Evolutionary conservation across 2,329 filamentous ascomycete species (phyloP).

Genomic region (Acephala macrosclerotiorum): DNA sequence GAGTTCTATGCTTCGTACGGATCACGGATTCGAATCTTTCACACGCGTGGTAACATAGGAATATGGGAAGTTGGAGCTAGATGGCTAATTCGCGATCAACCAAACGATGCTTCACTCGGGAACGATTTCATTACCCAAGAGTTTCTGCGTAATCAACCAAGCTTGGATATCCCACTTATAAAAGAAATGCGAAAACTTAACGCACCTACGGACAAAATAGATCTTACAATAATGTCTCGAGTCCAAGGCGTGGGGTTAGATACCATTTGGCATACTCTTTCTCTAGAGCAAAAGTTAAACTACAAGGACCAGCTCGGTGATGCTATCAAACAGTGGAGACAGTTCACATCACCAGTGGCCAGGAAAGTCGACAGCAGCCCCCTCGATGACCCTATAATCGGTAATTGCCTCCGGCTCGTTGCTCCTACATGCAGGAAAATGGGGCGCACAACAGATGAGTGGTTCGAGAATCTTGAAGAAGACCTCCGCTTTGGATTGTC

Average conservation of each 20-base stretch:
- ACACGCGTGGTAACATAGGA: slow-evolving; percentile 17
- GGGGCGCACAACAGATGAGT: slow-evolving; percentile 24
- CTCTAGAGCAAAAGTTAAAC: slow-evolving; percentile 19
- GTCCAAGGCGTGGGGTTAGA: slow-evolving; percentile 24
- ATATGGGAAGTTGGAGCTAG: slow-evolving; percentile 27
- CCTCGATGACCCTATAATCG: slow-evolving; percentile 23
- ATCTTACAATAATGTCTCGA: slow-evolving; percentile 26
- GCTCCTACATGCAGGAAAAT: slow-evolving; percentile 27
- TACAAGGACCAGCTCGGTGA: slow-evolving; percentile 21
- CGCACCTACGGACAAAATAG: slow-evolving; percentile 20
- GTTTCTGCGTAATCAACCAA: slow-evolving; percentile 26
- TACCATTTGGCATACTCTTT: slow-evolving; percentile 24
- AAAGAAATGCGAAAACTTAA: slow-evolving; percentile 26
- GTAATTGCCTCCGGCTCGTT: slow-evolving; percentile 1
- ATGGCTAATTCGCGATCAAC: slow-evolving; percentile 27
- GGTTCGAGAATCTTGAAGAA: slow-evolving; percentile 26
- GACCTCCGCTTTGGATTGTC: slow-evolving; percentile 26
- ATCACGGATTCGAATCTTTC: slow-evolving; percentile 24
- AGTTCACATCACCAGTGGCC: slow-evolving; percentile 24
- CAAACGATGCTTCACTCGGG: slow-evolving; percentile 24
- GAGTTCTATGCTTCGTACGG: slow-evolving; percentile 21
- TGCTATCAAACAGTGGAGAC: slow-evolving; percentile 20
- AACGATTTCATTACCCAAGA: slow-evolving; percentile 30
- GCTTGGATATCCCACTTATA: slow-evolving; percentile 23
- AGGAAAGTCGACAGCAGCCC: slow-evolving; percentile 24